Percentiles rank a stretch among this genome's conserved stretches.
These are phyloP conservation scores for Rhodotorula diobovata DNA, from an alignment of 768 basidiomycete species.

Conservation along the genomic window DNA sequence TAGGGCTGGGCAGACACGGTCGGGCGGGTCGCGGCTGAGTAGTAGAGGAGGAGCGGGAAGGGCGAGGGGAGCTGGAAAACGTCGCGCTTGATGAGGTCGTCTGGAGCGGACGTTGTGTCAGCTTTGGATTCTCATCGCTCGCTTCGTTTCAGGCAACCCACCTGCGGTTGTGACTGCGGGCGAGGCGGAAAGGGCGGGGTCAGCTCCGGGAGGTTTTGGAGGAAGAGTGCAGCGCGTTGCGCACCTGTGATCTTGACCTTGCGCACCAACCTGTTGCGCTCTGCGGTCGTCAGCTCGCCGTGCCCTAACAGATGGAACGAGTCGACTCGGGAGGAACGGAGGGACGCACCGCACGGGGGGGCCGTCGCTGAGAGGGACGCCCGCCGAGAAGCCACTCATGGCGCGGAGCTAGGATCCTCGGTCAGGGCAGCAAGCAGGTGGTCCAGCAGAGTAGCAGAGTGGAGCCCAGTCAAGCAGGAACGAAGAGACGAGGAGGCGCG, in stretches of 20 bases:
- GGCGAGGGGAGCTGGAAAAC: slow-evolving; percentile 32
- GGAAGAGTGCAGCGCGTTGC: background rate
- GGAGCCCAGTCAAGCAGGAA: too few species aligned
- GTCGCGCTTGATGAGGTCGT: slow-evolving; percentile 39
- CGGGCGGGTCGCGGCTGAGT: background rate
- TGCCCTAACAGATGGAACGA: too few species aligned
- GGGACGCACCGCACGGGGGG: background rate
- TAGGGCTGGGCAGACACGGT: slow-evolving; percentile 1
- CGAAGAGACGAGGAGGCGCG: too few species aligned
- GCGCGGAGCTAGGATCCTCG: too few species aligned
- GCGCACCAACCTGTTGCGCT: slow-evolving; percentile 14
- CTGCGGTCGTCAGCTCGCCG: background rate
- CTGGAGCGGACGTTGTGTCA: too few species aligned
- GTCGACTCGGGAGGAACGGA: background rate
- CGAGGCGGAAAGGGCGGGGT: background rate
- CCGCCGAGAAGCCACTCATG: background rate
- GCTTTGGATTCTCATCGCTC: too few species aligned
- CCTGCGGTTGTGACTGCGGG: background rate
- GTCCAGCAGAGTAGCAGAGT: too few species aligned
- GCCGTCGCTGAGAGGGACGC: too few species aligned
- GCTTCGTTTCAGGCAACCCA: background rate
- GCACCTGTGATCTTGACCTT: slow-evolving; percentile 6
- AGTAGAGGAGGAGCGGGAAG: slow-evolving; percentile 22
- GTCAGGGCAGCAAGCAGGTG: too few species aligned
- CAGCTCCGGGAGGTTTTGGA: background rate